Evolutionary conservation across 805 yeast species (phyloP).

Genomic region (Lachancea waltii): DNA sequence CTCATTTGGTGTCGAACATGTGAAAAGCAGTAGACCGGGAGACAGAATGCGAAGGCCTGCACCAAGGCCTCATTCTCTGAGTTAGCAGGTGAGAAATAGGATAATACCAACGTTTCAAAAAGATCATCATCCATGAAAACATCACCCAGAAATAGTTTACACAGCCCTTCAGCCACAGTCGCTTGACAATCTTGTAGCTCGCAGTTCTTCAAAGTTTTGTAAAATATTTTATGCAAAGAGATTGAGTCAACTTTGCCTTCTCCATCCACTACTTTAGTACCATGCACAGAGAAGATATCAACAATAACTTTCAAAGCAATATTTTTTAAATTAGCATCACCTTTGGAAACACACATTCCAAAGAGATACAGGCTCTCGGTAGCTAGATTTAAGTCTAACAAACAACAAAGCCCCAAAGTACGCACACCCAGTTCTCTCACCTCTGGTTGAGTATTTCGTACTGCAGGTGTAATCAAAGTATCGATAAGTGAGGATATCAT

Average conservation of each 20-base stretch:
- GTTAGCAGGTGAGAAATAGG: constrained; percentile 69
- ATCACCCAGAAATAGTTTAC: constrained; percentile 75
- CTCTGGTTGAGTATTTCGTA: constrained; percentile 48
- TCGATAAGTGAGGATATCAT: constrained; percentile 65
- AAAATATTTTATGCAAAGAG: constrained; percentile 62
- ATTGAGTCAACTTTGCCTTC: constrained; percentile 58
- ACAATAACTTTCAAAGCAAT: constrained; percentile 64
- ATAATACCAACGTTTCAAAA: constrained; percentile 60
- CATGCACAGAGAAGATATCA: constrained; percentile 75
- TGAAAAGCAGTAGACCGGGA: constrained; percentile 82
- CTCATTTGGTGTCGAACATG: constrained; percentile 64
- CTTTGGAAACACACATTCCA: constrained; percentile 63
- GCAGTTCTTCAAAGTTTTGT: constrained; percentile 52
- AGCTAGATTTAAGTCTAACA: constrained; percentile 63
- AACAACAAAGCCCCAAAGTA: constrained; percentile 74
- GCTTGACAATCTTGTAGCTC: constrained; percentile 65
- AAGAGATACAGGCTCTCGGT: constrained; percentile 55
- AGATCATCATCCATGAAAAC: constrained; percentile 64
- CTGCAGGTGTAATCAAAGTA: constrained; percentile 73
- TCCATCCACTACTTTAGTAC: constrained; percentile 58
- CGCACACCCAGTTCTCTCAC: constrained; percentile 60
- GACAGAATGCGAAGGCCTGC: constrained; percentile 78
- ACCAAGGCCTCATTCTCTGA: constrained; percentile 56
- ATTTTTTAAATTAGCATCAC: constrained; percentile 54
- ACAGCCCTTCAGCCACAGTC: constrained; percentile 77